Conservation (phyloP, 2,329 filamentous ascomycete species). For the Pseudogymnoascus sp. region DNA sequence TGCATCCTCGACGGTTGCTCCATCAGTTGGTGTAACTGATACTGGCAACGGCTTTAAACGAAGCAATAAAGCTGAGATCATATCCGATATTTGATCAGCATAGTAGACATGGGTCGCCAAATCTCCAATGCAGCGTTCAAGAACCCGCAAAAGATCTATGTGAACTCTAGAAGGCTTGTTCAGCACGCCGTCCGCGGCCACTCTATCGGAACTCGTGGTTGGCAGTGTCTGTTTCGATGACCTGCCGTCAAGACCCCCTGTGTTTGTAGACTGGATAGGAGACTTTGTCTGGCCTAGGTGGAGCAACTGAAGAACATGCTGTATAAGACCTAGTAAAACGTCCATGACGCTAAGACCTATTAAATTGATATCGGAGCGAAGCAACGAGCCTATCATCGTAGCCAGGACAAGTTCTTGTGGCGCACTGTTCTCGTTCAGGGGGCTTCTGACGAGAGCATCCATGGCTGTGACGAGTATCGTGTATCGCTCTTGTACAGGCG, state of each 20-base stretch:
- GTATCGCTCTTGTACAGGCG: slow-evolving; percentile 89
- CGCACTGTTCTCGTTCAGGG: slow-evolving; percentile 61
- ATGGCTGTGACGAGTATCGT: slow-evolving; percentile 76
- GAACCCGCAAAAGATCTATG: slow-evolving; percentile 55
- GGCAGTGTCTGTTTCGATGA: slow-evolving; percentile 13
- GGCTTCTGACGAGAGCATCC: slow-evolving; percentile 62
- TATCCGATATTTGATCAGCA: slow-evolving; percentile 89
- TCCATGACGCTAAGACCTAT: slow-evolving; percentile 97
- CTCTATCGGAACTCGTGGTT: slow-evolving; percentile 18
- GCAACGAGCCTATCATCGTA: slow-evolving; percentile 69
- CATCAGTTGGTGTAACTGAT: slow-evolving; percentile 34
- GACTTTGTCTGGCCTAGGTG: slow-evolving; percentile 44
- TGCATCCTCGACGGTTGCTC: slow-evolving; percentile 35
- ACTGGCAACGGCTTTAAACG: slow-evolving; percentile 60
- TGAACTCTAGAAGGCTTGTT: slow-evolving; percentile 43
- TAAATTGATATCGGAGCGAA: slow-evolving; percentile 83
- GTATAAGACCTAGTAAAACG: slow-evolving; percentile 73
- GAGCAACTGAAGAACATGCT: slow-evolving; percentile 71
- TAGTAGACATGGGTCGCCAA: slow-evolving; percentile 95
- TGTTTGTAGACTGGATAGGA: slow-evolving; percentile 27
- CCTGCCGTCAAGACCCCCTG: slow-evolving; percentile 13
- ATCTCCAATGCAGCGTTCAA: slow-evolving; percentile 81
- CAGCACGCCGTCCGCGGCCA: slow-evolving; percentile 29
- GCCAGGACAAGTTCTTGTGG: slow-evolving; percentile 66
- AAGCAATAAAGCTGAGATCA: slow-evolving; percentile 72